Base-by-base conservation (phyloP, 371 early-diverging fungal species). In the Edhazardia aedis region DNA sequence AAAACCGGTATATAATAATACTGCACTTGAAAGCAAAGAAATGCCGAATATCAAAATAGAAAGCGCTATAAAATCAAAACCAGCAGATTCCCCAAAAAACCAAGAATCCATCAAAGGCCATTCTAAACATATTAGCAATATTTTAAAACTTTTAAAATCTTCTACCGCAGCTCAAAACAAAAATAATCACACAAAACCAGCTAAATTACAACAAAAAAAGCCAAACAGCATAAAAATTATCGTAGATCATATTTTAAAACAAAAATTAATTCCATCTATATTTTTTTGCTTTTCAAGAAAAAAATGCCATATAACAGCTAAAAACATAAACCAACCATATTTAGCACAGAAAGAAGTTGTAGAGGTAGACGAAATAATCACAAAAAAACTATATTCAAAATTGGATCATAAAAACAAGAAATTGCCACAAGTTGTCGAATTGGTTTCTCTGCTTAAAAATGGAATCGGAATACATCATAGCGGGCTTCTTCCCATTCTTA, bases 391-490 rank as follows among this genome's bases (percentile, higher is more conserved):
- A 55, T 75, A 77, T 22, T 76, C 80, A 3, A 19, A 21, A 42
- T 72, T 95, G 30, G 75, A 75, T 56, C 85, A 86, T 59, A 94
- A 94, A 55, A 96, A 99, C 71, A 82, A 86, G 27, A 69, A 75
- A 14, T 69, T 99, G 30, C 85, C 88, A 7, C 88, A 91, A 64
- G 93, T 99, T 57, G 81, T 82, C 57, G 81, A 86, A 64, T 75
- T 96, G 18, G 71, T 91, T 24, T 92, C 93, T 7, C 73, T 96
- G 29, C 75, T 99, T 25, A 75, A 80, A 53, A 83, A 89, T 51
- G 96, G 99, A 27, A 86, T 96, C 58, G 99, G 95, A 39, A 86
- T 99, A 54, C 96, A 99, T 76, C 99, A 99, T 71, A 87, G 89
- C 62, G 99, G 99, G 36, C 73, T 99, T 27, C 74, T 99, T 47